Percentiles rank a stretch among this genome's conserved stretches.
Conservation (phyloP, 306 rosid species). For the Begonia peltatifolia region DNA sequence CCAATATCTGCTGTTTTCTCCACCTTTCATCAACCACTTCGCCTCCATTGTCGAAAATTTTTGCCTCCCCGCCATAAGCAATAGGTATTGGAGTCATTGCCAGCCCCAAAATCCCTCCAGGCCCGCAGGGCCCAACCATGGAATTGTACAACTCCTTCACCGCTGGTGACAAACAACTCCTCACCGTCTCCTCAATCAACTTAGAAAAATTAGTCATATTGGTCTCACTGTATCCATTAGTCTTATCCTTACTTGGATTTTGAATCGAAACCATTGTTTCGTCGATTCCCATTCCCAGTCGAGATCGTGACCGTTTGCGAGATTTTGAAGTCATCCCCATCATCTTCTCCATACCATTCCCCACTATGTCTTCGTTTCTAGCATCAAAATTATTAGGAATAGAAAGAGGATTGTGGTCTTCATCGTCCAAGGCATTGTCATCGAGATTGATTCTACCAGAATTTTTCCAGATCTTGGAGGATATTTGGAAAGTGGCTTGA, state of each 20-base stretch:
- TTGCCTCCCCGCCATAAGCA: constrained; percentile 9
- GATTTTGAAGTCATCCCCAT: constrained; percentile 16
- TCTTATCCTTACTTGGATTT: constrained; percentile 8
- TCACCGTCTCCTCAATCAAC: constrained; percentile 50
- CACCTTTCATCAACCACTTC: constrained; percentile 21
- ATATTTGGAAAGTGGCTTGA: constrained; percentile 60
- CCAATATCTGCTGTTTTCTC: constrained; percentile 32
- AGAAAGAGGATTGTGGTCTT: constrained; percentile 29
- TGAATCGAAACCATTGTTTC: constrained; percentile 4
- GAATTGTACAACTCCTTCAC: constrained; percentile 20
- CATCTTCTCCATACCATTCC: constrained; percentile 27
- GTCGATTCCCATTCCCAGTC: constrained; percentile 14
- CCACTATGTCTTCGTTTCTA: constrained; percentile 20
- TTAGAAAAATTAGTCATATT: constrained; percentile 18
- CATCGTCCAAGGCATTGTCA: constrained; percentile 44
- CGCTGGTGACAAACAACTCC: constrained; percentile 14
- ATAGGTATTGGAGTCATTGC: constrained; percentile 19
- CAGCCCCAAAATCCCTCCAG: constrained; percentile 9
- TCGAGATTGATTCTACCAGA: constrained; percentile 28
- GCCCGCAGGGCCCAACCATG: constrained; percentile 17
- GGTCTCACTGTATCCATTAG: background rate
- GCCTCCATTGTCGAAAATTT: constrained; percentile 5
- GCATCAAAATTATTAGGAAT: constrained; percentile 13
- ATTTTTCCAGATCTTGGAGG: constrained; percentile 72
- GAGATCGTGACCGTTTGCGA: constrained; percentile 45